Conservation (phyloP, 2,329 filamentous ascomycete genomes). For the Aspergillus felis region DNA sequence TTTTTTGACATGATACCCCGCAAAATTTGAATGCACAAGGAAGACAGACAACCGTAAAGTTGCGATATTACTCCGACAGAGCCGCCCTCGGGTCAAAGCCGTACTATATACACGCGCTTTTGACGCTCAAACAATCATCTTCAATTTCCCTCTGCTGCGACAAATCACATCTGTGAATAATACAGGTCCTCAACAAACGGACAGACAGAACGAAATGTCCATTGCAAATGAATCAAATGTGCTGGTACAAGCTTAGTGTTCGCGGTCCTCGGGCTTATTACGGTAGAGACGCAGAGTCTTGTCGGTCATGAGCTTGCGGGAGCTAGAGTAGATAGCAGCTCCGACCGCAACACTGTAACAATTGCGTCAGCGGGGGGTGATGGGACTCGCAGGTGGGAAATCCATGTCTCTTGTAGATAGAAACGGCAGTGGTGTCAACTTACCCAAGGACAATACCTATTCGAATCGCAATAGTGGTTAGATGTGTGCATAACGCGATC, state of each 20-base stretch:
- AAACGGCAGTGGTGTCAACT: slow-evolving; percentile 35
- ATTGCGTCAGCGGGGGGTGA: slow-evolving; percentile 17
- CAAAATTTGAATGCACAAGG: slow-evolving; percentile 17
- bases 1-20: slow-evolving; percentile 16
- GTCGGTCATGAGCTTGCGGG: slow-evolving; percentile 79
- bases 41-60: slow-evolving; percentile 24
- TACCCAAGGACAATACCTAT: slow-evolving; percentile 82
- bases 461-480: slow-evolving; percentile 21
- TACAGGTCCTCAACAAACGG: slow-evolving; percentile 24
- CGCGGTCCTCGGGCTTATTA: slow-evolving; percentile 51
- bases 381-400: slow-evolving; percentile 9
- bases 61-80: slow-evolving; percentile 25
- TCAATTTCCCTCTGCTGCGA: slow-evolving; percentile 19
- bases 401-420: slow-evolving; percentile 8
- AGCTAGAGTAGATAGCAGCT: slow-evolving; percentile 77
- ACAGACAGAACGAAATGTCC: slow-evolving; percentile 20
- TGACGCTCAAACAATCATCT: slow-evolving; percentile 7
- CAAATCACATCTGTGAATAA: slow-evolving; percentile 26
- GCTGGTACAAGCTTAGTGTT: slow-evolving; percentile 36
- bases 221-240: slow-evolving; percentile 28
- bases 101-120: slow-evolving; percentile 36
- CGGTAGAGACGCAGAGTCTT: slow-evolving; percentile 86
- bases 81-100: slow-evolving; percentile 24
- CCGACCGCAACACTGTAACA: slow-evolving; percentile 60
- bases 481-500: slow-evolving; percentile 16